Evolutionary conservation across 2,329 filamentous ascomycete genomes (phyloP).

Genomic region (Ascochyta viciae-villosae): DNA sequence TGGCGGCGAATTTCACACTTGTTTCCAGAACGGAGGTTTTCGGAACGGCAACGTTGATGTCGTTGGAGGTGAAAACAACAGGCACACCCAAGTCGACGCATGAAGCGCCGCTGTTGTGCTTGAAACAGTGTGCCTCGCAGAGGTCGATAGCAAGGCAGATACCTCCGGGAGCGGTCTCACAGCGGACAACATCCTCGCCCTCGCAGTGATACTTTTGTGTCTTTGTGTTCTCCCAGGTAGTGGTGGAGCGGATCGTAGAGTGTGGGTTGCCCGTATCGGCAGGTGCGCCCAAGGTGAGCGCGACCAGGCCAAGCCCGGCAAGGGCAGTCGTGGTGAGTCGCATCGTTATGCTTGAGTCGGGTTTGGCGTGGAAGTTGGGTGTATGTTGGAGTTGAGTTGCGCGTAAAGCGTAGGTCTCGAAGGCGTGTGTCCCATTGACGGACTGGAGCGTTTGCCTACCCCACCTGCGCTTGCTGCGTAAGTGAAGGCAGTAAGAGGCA

Average conservation of each 20-base stretch:
- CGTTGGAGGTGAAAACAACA: not conserved
- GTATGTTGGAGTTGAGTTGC: not conserved
- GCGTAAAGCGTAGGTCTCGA: not conserved
- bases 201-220: slow-evolving; percentile 1
- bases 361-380: not conserved
- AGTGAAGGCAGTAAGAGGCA: slow-evolving; percentile 1
- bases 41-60: not conserved
- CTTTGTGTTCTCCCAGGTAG: not conserved
- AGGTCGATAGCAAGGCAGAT: not conserved
- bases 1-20: not conserved
- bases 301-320: not conserved
- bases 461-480: not conserved
- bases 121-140: slow-evolving; percentile 5
- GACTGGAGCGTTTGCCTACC: not conserved
- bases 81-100: not conserved
- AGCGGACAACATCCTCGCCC: not conserved
- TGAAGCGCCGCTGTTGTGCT: slow-evolving; percentile 1
- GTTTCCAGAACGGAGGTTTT: not conserved
- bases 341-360: not conserved
- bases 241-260: not conserved
- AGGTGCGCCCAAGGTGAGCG: slow-evolving; percentile 3
- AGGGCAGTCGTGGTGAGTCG: not conserved
- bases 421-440: not conserved
- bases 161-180: not conserved
- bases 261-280: not conserved